Base-by-base conservation (phyloP, 2,329 filamentous ascomycete species). In the Neurospora sp. region DNA sequence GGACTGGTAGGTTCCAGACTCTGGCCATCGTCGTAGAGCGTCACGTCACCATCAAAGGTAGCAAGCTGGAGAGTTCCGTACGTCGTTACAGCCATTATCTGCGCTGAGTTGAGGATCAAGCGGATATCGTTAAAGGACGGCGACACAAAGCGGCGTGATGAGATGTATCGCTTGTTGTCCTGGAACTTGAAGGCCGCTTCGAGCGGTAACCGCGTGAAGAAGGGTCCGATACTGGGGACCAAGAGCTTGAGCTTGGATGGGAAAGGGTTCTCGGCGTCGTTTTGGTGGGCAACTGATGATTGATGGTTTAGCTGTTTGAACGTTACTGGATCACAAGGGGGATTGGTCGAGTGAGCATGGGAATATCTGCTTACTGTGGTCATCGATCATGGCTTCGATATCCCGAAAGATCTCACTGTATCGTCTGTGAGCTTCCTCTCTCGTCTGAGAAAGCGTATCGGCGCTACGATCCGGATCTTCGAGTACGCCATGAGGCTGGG, bases 31-130 rank as follows among this genome's bases (percentile, higher is more conserved):
- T 93, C 91, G 79, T 99, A 99, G 28, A 99, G 85, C 1, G 96
- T 99, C 67, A 99, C 93, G 80, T 99, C 96, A 80, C 96, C 96
- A 80, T 99, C 96, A 78, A 99, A 99, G 0, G 96, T 99, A 69
- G 97, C 90, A 4, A 99, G 86, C 75, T 96, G 89, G 8, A 97
- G 85, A 4, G 88, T 86, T 28, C 91, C 90, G 65, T 84, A 83
- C 33, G 88, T 88, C 17, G 93, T 91, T n/a, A 98, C 87, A 46
- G 92, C 93, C 89, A 97, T 93, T 71, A 95, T 85, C 81, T 99
- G 96, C 19, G 96, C 94, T 46, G 96, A 96, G 81, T 99, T 99
- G 74, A 99, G 87, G 68, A 97, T 91, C 33, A 97, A 85, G 2
- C 96, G 89, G 71, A 99, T 89, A 78, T 99, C 96, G 81, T 99